Base-by-base conservation (phyloP, 768 basidiomycete genomes). In the Leccinum rimulosum region DNA sequence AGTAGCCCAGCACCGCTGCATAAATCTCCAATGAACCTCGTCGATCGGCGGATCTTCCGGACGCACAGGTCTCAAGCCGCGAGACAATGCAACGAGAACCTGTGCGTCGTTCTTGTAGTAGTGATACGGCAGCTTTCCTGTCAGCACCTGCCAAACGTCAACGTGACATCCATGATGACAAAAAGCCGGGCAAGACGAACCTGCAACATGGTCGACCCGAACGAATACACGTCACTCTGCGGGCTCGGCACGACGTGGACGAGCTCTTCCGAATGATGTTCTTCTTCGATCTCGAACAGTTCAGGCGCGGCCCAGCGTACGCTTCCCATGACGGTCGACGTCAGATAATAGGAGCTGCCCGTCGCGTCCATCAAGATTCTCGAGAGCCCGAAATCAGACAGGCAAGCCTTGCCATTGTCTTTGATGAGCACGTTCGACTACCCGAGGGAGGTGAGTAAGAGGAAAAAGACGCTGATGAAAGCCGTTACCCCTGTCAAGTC, bases 281-380 rank as follows among this genome's bases (percentile, higher is more conserved):
- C 71, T 15, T 74, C 69, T 10, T 58, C 60, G 19, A 69, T 40
- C 6, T 63, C 66, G 58, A 78, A 81, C 0, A 83, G 57, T 15
- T 76, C 67, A 0, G 79, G 71, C 57, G 80, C 82, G 6, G 77
- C 77, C 80, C 82, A 82, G 1, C 80, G 74, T 35, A 81, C 71
- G 25, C 77, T 79, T 8, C 82, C 80, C 17, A 76, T 76, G 30
- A 81, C 66, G n/a, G 69, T 66, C 6, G 70, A 70, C 1, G 70
- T 68, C 60, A 67, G 50, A 45, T 45, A 43, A 54, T 71, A 73
- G 6, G 64, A 62, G 15, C 60, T 64, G 9, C 58, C 61, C 22
- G 58, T 61, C 4, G 63, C 59, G 25, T 74, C 72, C 55, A 59
- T 65, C 33, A 70, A 59, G 27, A 76, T 64, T 14, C 61, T 62